Conservation (phyloP, 2,329 filamentous ascomycete genomes). For the Madurella fahalii region DNA sequence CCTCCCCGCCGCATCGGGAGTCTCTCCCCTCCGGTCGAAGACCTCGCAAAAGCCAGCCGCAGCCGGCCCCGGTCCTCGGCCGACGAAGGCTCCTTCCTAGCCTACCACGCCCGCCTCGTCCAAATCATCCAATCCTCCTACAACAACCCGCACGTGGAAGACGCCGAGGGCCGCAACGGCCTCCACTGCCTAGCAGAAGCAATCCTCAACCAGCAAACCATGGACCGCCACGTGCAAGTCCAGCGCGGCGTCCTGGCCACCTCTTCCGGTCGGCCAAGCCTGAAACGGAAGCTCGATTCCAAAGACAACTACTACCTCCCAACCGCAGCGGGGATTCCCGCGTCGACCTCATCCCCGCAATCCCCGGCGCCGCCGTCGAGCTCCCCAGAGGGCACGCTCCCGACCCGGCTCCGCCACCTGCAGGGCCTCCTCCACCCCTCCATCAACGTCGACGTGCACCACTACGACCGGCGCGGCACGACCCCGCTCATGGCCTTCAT, state of each 20-base stretch:
- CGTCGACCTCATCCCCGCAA: background rate
- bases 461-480: conserved; percentile 48
- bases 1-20: conserved; percentile 21
- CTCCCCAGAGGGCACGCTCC: conserved; percentile 22
- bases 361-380: background rate
- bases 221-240: conserved; percentile 31
- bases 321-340: background rate
- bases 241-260: background rate
- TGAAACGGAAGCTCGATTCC: conserved; percentile 38
- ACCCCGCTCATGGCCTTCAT: conserved; percentile 56
- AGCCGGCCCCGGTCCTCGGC: conserved; percentile 22
- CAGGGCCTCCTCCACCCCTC: conserved; percentile 32
- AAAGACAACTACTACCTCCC: conserved; percentile 10
- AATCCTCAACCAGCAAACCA: conserved; percentile 39
- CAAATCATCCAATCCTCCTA: conserved; percentile 34
- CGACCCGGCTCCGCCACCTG: conserved; percentile 27
- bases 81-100: conserved; percentile 28
- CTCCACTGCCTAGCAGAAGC: conserved; percentile 56
- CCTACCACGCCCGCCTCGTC: conserved; percentile 36
- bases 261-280: conserved; percentile 21
- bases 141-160: conserved; percentile 34
- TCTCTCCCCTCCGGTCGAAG: conserved; percentile 14
- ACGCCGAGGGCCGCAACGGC: conserved; percentile 49
- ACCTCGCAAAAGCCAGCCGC: conserved; percentile 16
- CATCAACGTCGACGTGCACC: conserved; percentile 46